Base-by-base conservation (phyloP, 2,329 filamentous ascomycete genomes). In the Pyrenophora seminiperda region DNA sequence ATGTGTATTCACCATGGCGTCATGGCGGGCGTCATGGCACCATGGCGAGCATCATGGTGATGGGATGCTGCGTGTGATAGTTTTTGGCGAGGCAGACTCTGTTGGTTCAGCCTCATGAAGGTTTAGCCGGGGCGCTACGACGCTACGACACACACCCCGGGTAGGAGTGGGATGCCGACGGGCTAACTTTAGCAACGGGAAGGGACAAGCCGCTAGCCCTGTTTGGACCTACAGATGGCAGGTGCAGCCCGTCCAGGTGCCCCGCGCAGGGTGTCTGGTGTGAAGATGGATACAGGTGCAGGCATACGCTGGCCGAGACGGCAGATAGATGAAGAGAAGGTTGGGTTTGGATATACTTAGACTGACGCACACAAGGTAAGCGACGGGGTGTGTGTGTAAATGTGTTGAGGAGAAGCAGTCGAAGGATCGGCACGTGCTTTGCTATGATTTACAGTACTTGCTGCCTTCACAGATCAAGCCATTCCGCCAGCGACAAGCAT, bases 71-170 rank as follows among this genome's bases (percentile, higher is more conserved):
- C 20, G 38, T 31, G 36, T 47, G 50, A 53, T 41, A 39, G 48
- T 53, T 58, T 53, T 47, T 58, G 43, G 54, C 57, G 54, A 59
- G 57, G 57, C 57, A 59, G 57, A 59, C 32, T 56, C 13, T 43
- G 37, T 32, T 18, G 24, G 41, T 53, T 52, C 50, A 53, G 56
- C 49, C 34, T 42, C 43, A 38, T 37, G 38, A n/a, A 43, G 19
- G 22, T 52, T 41, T 51, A 51, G 47, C 31, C 37, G 38, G 43
- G 29, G 29, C 40, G 41, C 42, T 42, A 51, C 24, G 24, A 27
- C n/a, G n/a, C n/a, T n/a, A n/a, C n/a, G n/a, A n/a, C n/a, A n/a
- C 24, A 27, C 24, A 27, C 7, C 3, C 24, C 24, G 24, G 24
- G 24, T 27, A 10, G 9, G 10, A 27, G 24, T 27, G 33, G 20